Conservation (phyloP, 192 early-diverging fungal genomes). For the Coemansia sp. region DNA sequence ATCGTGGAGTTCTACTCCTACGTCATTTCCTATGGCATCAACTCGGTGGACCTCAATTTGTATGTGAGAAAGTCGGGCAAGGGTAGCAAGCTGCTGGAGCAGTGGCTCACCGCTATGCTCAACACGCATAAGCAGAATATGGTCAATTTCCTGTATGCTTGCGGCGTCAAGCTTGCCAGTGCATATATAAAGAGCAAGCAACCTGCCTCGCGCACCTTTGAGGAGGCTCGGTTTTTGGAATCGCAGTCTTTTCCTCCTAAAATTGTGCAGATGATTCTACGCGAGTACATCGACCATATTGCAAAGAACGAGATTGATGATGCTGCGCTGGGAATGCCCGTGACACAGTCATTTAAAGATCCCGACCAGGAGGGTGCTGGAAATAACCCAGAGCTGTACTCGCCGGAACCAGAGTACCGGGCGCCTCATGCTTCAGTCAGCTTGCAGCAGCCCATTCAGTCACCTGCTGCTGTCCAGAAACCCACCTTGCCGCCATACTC, state of each 20-base stretch:
- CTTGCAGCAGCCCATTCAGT: too few species aligned
- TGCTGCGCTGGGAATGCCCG: background rate
- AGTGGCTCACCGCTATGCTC: conserved; percentile 39
- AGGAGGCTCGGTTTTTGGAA: conserved; percentile 4
- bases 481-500: too few species aligned
- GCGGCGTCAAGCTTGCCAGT: conserved; percentile 17
- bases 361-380: background rate
- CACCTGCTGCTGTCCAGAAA: too few species aligned
- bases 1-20: conserved; percentile 19
- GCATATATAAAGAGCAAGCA: conserved; percentile 20
- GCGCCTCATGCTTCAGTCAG: too few species aligned
- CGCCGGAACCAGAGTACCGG: too few species aligned
- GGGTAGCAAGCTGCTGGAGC: conserved; percentile 38
- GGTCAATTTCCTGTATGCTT: conserved; percentile 22
- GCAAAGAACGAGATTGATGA: conserved; percentile 5
- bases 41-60: background rate
- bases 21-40: background rate
- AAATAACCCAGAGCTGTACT: too few species aligned
- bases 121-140: conserved; percentile 21
- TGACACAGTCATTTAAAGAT: background rate
- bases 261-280: conserved; percentile 7
- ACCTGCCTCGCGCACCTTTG: background rate
- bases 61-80: conserved; percentile 14
- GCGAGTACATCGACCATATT: conserved; percentile 21
- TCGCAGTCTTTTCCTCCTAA: background rate